Percentiles rank a stretch among this genome's conserved stretches.
phyloP scores from a whole-genome alignment of 1,284 basidiomycete species.

The Stygiomarasmius scandens region DNA sequence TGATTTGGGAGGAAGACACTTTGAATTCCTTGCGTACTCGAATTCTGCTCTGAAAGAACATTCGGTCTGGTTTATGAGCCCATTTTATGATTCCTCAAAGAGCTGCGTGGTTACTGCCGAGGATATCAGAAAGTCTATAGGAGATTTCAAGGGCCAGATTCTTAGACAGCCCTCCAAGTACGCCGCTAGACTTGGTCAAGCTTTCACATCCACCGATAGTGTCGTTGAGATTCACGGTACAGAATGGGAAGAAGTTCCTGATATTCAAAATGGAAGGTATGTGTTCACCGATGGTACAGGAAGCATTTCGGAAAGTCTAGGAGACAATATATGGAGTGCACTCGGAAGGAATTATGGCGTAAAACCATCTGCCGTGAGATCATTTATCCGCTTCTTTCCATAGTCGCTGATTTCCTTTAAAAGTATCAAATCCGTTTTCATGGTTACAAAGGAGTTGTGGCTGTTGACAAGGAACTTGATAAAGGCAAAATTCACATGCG shows the following conservation, averaged over 20 bases:
- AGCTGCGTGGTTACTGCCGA: constrained; percentile 53
- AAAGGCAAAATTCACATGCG: constrained; percentile 54
- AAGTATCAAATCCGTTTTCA: constrained; percentile 79
- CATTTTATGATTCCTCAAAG: constrained; percentile 51
- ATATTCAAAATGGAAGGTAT: constrained; percentile 48
- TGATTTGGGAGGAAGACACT: constrained; percentile 64
- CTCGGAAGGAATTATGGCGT: no score
- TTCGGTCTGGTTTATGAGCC: constrained; percentile 75
- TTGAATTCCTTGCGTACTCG: constrained; percentile 78
- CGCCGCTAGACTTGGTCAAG: constrained; percentile 80
- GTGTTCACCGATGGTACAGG: constrained; percentile 78
- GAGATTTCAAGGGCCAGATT: constrained; percentile 60
- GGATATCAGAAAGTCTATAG: constrained; percentile 61
- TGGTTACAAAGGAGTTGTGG: constrained; percentile 78
- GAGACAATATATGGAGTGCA: constrained; percentile 62
- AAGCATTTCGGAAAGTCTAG: constrained; percentile 66
- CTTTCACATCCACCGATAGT: constrained; percentile 79
- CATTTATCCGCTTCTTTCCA: constrained; percentile 4
- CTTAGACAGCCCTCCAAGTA: constrained; percentile 71
- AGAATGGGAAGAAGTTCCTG: constrained; percentile 63
- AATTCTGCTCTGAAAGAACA: constrained; percentile 70
- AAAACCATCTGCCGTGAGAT: constrained; percentile 62
- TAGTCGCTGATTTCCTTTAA: constrained; percentile 4
- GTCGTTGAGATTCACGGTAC: constrained; percentile 57
- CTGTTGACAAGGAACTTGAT: constrained; percentile 58